Evolutionary conservation across 176 grass and related monocot species (phyloP).

Genomic region (Oryza meridionalis): DNA sequence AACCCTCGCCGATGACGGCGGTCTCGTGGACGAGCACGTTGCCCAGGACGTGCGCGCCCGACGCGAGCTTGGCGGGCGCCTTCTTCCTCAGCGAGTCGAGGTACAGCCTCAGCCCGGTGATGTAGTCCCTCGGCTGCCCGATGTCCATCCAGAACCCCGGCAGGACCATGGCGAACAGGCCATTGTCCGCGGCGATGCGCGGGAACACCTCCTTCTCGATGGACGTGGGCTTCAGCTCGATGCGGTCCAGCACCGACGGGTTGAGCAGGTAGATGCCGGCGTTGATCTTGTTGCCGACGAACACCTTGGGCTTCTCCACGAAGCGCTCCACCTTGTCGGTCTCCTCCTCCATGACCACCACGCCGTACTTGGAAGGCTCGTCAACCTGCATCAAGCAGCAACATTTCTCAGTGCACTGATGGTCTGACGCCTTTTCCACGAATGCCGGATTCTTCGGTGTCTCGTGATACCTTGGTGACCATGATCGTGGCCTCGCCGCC

Average conservation of each 20-base stretch:
- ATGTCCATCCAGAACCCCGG: slow-evolving; percentile 97
- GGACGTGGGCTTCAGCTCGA: slow-evolving; percentile 81
- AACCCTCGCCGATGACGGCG: slow-evolving; percentile 69
- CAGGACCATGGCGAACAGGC: slow-evolving; percentile 71
- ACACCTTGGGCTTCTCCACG: slow-evolving; percentile 87
- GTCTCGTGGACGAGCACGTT: slow-evolving; percentile 87
- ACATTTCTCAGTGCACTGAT: slow-evolving; percentile 2
- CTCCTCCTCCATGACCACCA: slow-evolving; percentile 77
- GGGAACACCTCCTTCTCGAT: slow-evolving; percentile 96
- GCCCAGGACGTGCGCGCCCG: slow-evolving; percentile 67
- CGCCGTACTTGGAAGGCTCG: slow-evolving; percentile 90
- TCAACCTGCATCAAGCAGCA: slow-evolving; percentile 48
- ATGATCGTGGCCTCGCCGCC: slow-evolving; percentile 85
- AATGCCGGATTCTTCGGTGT: background rate
- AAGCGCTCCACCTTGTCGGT: slow-evolving; percentile 85
- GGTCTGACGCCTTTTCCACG: background rate
- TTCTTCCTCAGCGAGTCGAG: slow-evolving; percentile 78
- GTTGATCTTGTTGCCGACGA: slow-evolving; percentile 95
- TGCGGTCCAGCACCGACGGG: slow-evolving; percentile 73
- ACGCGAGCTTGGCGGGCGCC: slow-evolving; percentile 51
- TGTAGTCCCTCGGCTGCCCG: slow-evolving; percentile 89
- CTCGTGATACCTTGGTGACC: slow-evolving; percentile 68
- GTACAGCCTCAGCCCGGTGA: slow-evolving; percentile 82
- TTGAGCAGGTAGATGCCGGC: slow-evolving; percentile 88
- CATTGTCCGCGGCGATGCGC: slow-evolving; percentile 58